Base-by-base conservation (phyloP, 140 eudicot species). In the Anethum foeniculum region DNA sequence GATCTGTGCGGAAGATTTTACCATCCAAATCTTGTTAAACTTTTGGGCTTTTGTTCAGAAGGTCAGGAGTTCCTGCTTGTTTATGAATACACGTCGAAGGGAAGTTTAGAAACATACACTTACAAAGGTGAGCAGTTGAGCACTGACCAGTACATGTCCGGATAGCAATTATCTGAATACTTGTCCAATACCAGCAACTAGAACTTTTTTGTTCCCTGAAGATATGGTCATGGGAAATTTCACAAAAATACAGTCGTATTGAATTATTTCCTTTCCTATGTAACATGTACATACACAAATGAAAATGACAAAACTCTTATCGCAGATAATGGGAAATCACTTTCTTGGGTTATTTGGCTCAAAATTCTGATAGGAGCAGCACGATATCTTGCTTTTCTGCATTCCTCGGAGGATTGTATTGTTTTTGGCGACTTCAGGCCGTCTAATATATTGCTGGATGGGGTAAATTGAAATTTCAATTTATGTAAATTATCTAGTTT, bases 1-100 rank as follows among this genome's bases (percentile, higher is more conserved):
- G 49, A 82, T 34, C 44, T 76, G 28, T 77, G 41, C n/a, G 85
- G 81, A 36, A 46, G 39, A 36, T 47, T 64, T 32, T 46, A 62
- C 28, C 78, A 82, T 67, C 85, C 85, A 3, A 77, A 77, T 77
- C 78, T 82, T 65, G 78, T 82, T 13, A 82, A 82, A 67, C 81
- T 76, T 44, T 54, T 82, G 51, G 85, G 85, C 10, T 82, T 76
- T 38, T 82, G 81, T 47, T 60, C 14, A 34, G 81, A 82, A 11
- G 85, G 28, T 18, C 23, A 49, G 25, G 68, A 77, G 18, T 49
- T 64, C 69, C 38, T 82, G 56, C 81, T 77, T 54, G 81, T 68
- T 67, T 82, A 47, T 38, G 85, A 82, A 77, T 67, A 77, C 77
- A 64, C 79, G n/a, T 21, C 49, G 5, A 62, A 68, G 15, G 85